Evolutionary conservation across 2,329 filamentous ascomycete genomes (phyloP).

Genomic region (Cercospora sp.): DNA sequence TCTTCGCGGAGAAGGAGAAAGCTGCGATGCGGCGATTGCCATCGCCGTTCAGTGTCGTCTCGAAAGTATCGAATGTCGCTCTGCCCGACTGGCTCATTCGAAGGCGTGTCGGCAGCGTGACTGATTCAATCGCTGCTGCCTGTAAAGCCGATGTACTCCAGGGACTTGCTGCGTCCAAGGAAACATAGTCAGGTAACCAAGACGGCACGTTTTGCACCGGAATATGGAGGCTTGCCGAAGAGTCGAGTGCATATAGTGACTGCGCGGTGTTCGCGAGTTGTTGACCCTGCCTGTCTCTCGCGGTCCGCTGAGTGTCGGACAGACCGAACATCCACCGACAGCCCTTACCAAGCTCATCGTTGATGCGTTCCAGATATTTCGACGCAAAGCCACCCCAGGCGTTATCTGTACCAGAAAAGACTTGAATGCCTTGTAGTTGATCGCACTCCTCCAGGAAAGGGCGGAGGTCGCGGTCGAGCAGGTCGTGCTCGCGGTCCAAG

Average conservation of each 20-base stretch:
- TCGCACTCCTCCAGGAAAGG: slow-evolving; percentile 92
- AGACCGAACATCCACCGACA: slow-evolving; percentile 85
- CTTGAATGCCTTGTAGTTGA: slow-evolving; percentile 81
- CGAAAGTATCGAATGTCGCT: slow-evolving; percentile 62
- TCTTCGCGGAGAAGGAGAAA: slow-evolving; percentile 65
- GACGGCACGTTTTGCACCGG: slow-evolving; percentile 67
- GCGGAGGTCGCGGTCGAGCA: slow-evolving; percentile 86
- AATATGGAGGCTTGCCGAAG: slow-evolving; percentile 73
- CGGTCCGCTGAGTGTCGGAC: slow-evolving; percentile 56
- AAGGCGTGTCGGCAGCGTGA: slow-evolving; percentile 73
- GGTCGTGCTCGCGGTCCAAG: slow-evolving; percentile 67
- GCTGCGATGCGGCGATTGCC: slow-evolving; percentile 79
- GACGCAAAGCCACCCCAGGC: slow-evolving; percentile 52
- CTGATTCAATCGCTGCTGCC: slow-evolving; percentile 73
- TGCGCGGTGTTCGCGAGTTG: slow-evolving; percentile 73
- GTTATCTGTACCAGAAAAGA: slow-evolving; percentile 55
- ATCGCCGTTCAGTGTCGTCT: slow-evolving; percentile 68
- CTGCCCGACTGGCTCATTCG: slow-evolving; percentile 47
- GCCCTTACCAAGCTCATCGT: slow-evolving; percentile 89
- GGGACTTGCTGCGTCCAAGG: slow-evolving; percentile 61
- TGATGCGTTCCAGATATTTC: slow-evolving; percentile 61
- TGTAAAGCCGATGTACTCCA: slow-evolving; percentile 84
- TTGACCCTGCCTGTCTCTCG: slow-evolving; percentile 61
- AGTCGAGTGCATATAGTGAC: slow-evolving; percentile 66
- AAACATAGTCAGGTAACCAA: slow-evolving; percentile 57